Percentiles rank a stretch among this genome's conserved stretches.
These are phyloP conservation scores for Chlorella sp. DNA, from an alignment of 139 green algal species.

Conservation along the genomic window DNA sequence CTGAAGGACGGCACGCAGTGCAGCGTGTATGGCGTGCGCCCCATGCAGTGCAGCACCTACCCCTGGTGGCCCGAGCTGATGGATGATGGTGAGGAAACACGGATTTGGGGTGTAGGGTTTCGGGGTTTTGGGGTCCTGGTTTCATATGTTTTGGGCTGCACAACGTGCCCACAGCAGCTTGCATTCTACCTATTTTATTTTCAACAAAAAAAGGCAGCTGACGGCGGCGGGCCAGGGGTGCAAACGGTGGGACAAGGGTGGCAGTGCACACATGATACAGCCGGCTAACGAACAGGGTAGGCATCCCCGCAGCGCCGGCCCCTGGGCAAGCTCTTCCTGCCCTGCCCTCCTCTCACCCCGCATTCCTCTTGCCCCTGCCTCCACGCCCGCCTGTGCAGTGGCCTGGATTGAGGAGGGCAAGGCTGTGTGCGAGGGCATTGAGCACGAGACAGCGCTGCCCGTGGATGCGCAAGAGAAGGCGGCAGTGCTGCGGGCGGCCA, in stretches of 20 bases:
- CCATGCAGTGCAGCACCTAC: constrained; percentile 68
- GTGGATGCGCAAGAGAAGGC: constrained; percentile 44
- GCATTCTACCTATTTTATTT: no score
- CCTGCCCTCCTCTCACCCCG: not conserved
- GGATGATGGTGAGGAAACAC: constrained; percentile 26
- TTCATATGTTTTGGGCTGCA: no score
- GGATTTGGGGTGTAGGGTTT: no score
- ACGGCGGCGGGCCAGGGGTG: no score
- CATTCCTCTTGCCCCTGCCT: not conserved
- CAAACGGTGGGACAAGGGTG: not conserved
- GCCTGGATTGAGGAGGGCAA: constrained; percentile 60
- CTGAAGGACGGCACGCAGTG: constrained; percentile 56
- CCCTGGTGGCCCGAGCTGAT: constrained; percentile 73
- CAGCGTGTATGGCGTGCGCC: constrained; percentile 46
- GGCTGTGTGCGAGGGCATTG: constrained; percentile 64
- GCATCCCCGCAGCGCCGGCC: not conserved
- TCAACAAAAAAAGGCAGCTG: no score
- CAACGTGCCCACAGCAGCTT: no score
- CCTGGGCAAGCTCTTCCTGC: not conserved
- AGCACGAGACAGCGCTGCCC: constrained; percentile 54
- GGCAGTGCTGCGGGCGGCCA: constrained; percentile 45
- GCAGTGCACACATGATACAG: not conserved
- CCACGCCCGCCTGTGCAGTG: not conserved
- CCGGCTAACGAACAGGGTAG: not conserved
- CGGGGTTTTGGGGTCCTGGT: no score